Evolutionary conservation across 768 basidiomycete genomes (phyloP), one percentile per base, ranked within the genome.

Genomic region (Tulasnella sp.): DNA sequence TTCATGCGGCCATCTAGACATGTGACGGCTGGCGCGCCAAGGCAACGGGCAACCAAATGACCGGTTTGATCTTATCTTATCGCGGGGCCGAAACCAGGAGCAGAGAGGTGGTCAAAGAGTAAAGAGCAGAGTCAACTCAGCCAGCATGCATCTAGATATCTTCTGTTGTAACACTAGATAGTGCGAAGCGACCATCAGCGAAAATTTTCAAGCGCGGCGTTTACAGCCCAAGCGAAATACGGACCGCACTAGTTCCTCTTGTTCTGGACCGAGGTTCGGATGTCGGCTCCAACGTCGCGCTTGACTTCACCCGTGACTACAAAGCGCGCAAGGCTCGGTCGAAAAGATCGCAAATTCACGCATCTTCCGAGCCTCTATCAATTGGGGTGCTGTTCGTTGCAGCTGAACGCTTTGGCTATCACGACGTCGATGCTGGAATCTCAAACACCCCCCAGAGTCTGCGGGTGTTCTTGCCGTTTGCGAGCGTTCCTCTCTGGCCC

Each of bases 51-150:
- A 34, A 69, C 64, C 28, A 37, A 37, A 3, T 18, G 64, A 16
- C 16, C 31, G 34, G 31, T 18, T 31, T 69, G 34, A 69, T 69
- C 64, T 69, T 69, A 69, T 69, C 64, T 69, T 69, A 69, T 69
- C 64, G 28, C 60, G 31, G 28, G 34, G 11, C 34, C 64, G 64
- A 37, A 37, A 69, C 64, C 64, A 46, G 46, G n/a, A n/a, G 16
- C 58, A 31, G 58, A 8, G 6, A 60, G 24, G 2, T 3, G 31
- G 2, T n/a, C 58, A 20, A 46, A 46, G 54, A 54, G n/a, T n/a
- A 11, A 20, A 46, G 54, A 54, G 54, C 54, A 54, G 24, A 54
- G 54, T 54, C 54, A 54, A 54, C 24, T n/a, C 54, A n/a, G 24
- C 24, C 24, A n/a, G n/a, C 48, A 50, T 50, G 20, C 16, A 3